Evolutionary conservation across 176 grass and related monocot genomes (phyloP).

Genomic region (Dactylis glomerata): DNA sequence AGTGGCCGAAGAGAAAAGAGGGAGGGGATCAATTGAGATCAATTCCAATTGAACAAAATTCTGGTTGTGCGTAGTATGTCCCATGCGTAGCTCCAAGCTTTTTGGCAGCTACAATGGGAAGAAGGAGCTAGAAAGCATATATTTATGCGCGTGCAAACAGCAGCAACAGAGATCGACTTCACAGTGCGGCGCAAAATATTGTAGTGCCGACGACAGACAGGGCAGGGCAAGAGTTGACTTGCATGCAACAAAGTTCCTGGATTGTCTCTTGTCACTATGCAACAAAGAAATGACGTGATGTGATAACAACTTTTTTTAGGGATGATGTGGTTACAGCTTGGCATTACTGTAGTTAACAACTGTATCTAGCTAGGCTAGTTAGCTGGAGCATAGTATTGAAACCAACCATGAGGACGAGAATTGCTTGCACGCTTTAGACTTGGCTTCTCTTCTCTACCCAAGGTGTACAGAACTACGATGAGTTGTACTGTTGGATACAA

Average conservation of each 20-base stretch:
- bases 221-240: constrained; percentile 31
- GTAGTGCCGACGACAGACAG: background rate
- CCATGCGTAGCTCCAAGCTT: background rate
- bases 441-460: background rate
- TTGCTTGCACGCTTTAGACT: background rate
- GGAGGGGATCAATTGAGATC: no score
- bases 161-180: background rate
- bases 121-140: background rate
- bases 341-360: background rate
- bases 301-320: no score
- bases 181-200: background rate
- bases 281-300: background rate
- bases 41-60: no score
- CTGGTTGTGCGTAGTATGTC: background rate
- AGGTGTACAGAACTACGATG: background rate
- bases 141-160: constrained; percentile 2
- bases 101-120: constrained; percentile 4
- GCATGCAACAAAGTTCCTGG: background rate
- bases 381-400: background rate
- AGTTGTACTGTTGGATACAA: background rate
- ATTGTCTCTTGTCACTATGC: background rate
- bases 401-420: background rate
- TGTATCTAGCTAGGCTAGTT: constrained; percentile 1
- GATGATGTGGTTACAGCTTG: no score
- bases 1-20: background rate